These are phyloP conservation scores for Trichosporon sp. DNA, from an alignment of 1,284 basidiomycete genomes.

Conservation along the genomic window DNA sequence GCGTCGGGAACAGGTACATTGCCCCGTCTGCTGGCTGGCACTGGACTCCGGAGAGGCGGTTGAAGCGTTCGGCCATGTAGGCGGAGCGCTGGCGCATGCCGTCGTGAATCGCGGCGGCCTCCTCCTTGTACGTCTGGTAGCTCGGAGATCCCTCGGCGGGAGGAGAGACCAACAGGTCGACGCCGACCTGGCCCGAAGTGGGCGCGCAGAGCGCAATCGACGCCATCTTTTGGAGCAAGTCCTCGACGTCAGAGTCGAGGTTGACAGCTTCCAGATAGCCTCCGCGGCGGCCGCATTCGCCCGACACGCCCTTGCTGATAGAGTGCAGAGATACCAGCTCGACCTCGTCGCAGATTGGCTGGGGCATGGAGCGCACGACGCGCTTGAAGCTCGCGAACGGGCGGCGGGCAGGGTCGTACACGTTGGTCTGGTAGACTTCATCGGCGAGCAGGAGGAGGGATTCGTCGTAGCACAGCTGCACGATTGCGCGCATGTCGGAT, in stretches of 20 bases:
- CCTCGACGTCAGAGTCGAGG: conserved; percentile 69
- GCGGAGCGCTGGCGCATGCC: conserved; percentile 69
- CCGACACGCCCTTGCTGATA: conserved; percentile 85
- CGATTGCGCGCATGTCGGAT: conserved; percentile 68
- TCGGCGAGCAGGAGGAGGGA: conserved; percentile 84
- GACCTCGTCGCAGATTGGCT: conserved; percentile 55
- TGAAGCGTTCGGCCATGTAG: conserved; percentile 71
- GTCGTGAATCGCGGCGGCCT: conserved; percentile 73
- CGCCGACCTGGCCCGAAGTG: conserved; percentile 73
- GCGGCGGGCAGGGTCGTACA: conserved; percentile 66
- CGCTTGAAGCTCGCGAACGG: conserved; percentile 88
- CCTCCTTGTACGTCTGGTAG: conserved; percentile 72
- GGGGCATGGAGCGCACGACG: conserved; percentile 66
- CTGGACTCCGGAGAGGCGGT: conserved; percentile 72
- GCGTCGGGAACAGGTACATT: conserved; percentile 76
- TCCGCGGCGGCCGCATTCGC: conserved; percentile 88
- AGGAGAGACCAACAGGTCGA: conserved; percentile 82
- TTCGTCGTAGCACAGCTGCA: conserved; percentile 75
- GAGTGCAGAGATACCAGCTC: conserved; percentile 88
- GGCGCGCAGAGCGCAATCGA: conserved; percentile 81
- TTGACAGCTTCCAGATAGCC: conserved; percentile 89
- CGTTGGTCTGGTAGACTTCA: conserved; percentile 88
- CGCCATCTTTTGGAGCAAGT: conserved; percentile 87
- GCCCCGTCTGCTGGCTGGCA: conserved; percentile 81
- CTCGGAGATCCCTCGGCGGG: conserved; percentile 71